phyloP scores from a whole-genome alignment of 1,284 basidiomycete genomes.

The Irpex sp. region DNA sequence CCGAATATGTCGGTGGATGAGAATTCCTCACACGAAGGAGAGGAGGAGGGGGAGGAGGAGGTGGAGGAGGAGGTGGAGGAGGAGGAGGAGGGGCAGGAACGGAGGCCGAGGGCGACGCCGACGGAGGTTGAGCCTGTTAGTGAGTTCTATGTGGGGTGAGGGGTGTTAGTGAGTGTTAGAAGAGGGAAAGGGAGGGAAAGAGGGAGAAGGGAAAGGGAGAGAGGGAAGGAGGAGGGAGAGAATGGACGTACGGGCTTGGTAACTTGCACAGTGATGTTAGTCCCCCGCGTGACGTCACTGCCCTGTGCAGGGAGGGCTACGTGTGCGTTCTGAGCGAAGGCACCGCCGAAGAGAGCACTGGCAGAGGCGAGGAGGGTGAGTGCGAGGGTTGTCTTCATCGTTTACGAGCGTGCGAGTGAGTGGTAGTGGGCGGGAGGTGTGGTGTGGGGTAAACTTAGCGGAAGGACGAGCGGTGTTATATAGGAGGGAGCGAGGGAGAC shows the following conservation, averaged over 20 bases:
- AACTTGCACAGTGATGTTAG: not conserved
- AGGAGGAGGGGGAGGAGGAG: not conserved
- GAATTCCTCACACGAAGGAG: not conserved
- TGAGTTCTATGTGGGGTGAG: not conserved
- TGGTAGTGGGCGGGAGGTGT: not conserved
- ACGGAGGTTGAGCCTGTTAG: not conserved
- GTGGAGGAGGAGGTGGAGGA: not conserved
- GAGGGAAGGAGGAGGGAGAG: not conserved
- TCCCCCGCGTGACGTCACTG: not conserved
- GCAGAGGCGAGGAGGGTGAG: not conserved
- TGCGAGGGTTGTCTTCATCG: not conserved
- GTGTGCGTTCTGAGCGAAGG: not conserved
- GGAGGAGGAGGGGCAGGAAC: not conserved
- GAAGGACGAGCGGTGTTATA: no score
- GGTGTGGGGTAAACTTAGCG: not conserved
- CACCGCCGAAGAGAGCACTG: not conserved
- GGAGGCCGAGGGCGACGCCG: not conserved
- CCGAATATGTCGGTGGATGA: not conserved
- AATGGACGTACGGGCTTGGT: not conserved
- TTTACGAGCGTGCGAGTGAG: not conserved
- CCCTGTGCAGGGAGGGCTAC: not conserved
- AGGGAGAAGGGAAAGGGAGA: not conserved
- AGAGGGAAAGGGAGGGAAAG: not conserved
- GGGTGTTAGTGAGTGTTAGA: not conserved
- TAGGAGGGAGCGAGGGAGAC: no score